A percentile compares a stretch with the other conserved stretches of the same genome.
phyloP scores from a whole-genome alignment of 2,329 filamentous ascomycete species.

The Trichophyton mentagrophytes region DNA sequence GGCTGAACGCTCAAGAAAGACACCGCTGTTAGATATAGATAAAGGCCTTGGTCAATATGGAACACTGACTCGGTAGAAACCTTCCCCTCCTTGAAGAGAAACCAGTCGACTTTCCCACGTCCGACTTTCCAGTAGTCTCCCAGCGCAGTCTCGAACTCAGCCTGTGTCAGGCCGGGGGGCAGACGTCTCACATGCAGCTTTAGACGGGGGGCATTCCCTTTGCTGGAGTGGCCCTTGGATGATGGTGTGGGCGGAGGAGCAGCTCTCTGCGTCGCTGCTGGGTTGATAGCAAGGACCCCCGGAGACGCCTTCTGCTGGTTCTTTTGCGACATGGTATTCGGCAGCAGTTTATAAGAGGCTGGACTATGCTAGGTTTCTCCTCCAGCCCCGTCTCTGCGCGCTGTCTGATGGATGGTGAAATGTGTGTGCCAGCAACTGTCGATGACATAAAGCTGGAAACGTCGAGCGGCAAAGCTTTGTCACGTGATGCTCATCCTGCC shows the following conservation, averaged over 20 bases:
- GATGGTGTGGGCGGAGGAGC: not conserved
- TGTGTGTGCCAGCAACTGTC: too few species aligned
- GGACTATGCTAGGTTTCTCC: too few species aligned
- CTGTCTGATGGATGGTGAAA: too few species aligned
- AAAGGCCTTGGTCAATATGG: not conserved
- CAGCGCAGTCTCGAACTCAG: constrained; percentile 59
- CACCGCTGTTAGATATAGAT: constrained; percentile 4
- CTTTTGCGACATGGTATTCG: not conserved
- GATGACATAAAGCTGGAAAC: too few species aligned
- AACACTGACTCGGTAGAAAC: constrained; percentile 64
- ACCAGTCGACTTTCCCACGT: constrained; percentile 76
- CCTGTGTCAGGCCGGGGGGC: constrained; percentile 68
- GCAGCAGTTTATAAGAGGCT: too few species aligned
- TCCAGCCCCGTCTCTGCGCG: too few species aligned
- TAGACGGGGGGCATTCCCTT: constrained; percentile 48
- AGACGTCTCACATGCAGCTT: constrained; percentile 78
- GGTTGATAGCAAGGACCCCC: constrained; percentile 37
- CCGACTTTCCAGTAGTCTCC: constrained; percentile 71
- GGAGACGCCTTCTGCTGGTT: not conserved
- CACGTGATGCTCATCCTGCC: too few species aligned
- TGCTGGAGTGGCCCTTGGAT: constrained; percentile 28
- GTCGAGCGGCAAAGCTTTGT: too few species aligned
- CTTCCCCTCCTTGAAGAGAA: constrained; percentile 60
- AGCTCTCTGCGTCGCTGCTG: constrained; percentile 30
- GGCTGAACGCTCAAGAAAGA: constrained; percentile 34